Base-by-base conservation (phyloP, 2,329 filamentous ascomycete genomes). In the Westerdykella aurantiaca region DNA sequence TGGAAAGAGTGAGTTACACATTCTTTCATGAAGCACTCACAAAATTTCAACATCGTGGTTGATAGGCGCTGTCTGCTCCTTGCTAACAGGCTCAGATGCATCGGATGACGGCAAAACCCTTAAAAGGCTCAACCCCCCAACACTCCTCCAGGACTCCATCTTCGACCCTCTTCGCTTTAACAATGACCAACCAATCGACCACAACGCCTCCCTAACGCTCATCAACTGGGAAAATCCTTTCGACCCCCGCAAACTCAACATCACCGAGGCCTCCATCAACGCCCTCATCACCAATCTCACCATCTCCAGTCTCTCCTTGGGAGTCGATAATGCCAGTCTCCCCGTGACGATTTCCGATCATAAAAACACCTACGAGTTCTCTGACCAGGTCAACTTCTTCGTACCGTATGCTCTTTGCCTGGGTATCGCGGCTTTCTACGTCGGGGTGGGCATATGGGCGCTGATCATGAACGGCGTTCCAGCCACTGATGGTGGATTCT, bases 371-470 rank as follows among this genome's bases (percentile, higher is more conserved):
- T 52, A 50, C 31, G 16, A 16, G 1, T 52, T 52, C 34, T 39
- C 45, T 2, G 16, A 31, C 1, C 45, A 34, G 1, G 13, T 44
- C 6, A 45, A 43, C 3, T 31, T 52, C 2, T 29, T 47, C 4
- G 29, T 52, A 6, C 50, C 50, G 5, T 52, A 52, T 31, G n/a
- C 18, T 1, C n/a, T 48, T 1, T 47, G 31, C 21, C 44, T 50
- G 16, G 22, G 13, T 2, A 2, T 42, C 1, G 39, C 33, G 4
- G 3, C 34, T 1, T 10, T 41, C 5, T 47, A 43, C 25, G 34
- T 38, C 10, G 40, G 16, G 16, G 38, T 52, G 3, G 47, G 37
- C 2, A 29, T 48, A 12, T 44, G 34, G 23, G 37, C 50, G 5
- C 23, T 52, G 10, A 6, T 5, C 13, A 14, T 22, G 5, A 52